Percentiles rank a stretch among this genome's conserved stretches.
These are phyloP conservation scores for Tetracladium marchalianum DNA, from an alignment of 495 filamentous ascomycete genomes.

Conservation along the genomic window DNA sequence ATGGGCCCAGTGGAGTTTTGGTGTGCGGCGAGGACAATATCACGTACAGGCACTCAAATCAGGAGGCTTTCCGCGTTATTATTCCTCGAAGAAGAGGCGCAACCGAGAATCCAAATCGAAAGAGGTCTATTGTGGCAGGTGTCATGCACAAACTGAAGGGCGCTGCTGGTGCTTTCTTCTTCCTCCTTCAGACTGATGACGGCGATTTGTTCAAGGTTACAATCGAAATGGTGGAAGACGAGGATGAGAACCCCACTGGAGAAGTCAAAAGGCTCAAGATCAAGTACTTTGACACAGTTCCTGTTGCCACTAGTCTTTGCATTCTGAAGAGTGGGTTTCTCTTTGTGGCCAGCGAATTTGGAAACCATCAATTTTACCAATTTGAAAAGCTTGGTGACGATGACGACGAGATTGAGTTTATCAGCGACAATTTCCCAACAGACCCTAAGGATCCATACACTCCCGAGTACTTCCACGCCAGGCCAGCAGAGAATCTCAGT, in stretches of 20 bases:
- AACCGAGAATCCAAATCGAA: constrained; percentile 86
- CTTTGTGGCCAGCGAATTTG: constrained; percentile 85
- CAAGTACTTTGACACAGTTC: constrained; percentile 97
- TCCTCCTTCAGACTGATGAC: constrained; percentile 89
- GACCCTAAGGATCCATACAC: constrained; percentile 58
- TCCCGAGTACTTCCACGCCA: constrained; percentile 76
- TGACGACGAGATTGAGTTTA: constrained; percentile 76
- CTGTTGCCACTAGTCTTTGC: constrained; percentile 72
- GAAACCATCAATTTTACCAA: constrained; percentile 92
- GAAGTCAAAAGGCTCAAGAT: constrained; percentile 80
- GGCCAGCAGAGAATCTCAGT: constrained; percentile 69
- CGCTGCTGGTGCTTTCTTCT: constrained; percentile 78
- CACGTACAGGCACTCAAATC: constrained; percentile 89
- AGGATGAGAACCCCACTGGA: constrained; percentile 62
- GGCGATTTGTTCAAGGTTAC: constrained; percentile 97
- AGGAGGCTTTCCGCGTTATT: constrained; percentile 76
- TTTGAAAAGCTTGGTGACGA: constrained; percentile 98
- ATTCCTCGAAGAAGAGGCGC: constrained; percentile 79
- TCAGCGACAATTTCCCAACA: constrained; percentile 70
- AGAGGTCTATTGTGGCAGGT: constrained; percentile 74
- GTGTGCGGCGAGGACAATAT: constrained; percentile 93
- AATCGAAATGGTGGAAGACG: constrained; percentile 80
- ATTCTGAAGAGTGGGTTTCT: constrained; percentile 95
- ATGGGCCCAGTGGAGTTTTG: constrained; percentile 88
- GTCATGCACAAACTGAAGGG: constrained; percentile 96